These are phyloP conservation scores for Talaromyces sp. DNA, from an alignment of 2,329 filamentous ascomycete genomes.

Conservation along the genomic window DNA sequence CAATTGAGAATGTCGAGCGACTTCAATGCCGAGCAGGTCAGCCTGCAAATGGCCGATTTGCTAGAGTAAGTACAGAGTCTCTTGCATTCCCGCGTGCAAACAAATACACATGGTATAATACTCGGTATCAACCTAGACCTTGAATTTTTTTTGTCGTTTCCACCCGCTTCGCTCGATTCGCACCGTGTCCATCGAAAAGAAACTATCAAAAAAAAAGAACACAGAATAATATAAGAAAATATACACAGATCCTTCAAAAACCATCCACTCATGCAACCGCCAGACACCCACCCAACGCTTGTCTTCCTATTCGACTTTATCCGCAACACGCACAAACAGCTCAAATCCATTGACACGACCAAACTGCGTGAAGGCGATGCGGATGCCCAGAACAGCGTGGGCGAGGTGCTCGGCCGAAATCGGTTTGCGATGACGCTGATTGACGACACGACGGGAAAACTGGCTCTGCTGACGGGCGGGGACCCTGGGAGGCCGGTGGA, in stretches of 20 bases:
- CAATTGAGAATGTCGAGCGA: conserved; percentile 7
- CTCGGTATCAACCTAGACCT: background rate
- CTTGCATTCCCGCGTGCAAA: background rate
- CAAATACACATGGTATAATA: too few relatives aligned
- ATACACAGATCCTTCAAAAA: conserved; percentile 23
- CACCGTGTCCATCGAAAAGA: background rate
- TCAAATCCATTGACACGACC: conserved; percentile 19
- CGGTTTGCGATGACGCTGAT: conserved; percentile 21
- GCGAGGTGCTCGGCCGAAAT: conserved; percentile 26
- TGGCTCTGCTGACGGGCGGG: conserved; percentile 25
- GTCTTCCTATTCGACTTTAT: conserved; percentile 62
- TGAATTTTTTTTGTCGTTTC: background rate
- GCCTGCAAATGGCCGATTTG: conserved; percentile 21
- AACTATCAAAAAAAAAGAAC: background rate
- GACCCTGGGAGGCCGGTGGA: conserved; percentile 21
- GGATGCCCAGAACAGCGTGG: conserved; percentile 10
- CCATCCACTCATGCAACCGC: conserved; percentile 28
- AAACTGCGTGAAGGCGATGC: conserved; percentile 21
- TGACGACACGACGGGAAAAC: conserved; percentile 22
- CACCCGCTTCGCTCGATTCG: background rate
- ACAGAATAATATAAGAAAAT: background rate
- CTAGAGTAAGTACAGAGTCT: conserved; percentile 16
- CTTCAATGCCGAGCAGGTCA: conserved; percentile 16
- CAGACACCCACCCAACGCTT: conserved; percentile 22
- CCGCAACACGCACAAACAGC: conserved; percentile 57